Percentiles rank a stretch among this genome's conserved stretches.
Conservation (phyloP, 78 protist genomes). For the Andalucia godoyi region DNA sequence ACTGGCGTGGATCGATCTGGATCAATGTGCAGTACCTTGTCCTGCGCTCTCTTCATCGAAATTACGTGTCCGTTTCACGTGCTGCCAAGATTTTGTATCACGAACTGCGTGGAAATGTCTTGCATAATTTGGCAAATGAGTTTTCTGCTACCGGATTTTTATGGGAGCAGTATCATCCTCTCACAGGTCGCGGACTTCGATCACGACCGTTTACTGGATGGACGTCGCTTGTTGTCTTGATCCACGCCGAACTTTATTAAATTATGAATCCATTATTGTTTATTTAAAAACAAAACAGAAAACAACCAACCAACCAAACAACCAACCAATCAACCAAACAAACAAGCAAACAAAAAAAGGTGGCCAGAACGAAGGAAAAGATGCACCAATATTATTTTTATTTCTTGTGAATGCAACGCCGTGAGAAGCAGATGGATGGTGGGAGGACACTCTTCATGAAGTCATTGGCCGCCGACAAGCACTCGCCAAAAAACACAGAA, state of each 20-base stretch:
- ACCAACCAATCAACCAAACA: no score
- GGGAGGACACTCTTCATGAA: no score
- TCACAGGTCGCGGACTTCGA: constrained; percentile 61
- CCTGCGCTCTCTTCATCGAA: not conserved
- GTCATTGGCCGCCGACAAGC: no score
- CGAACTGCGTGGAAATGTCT: constrained; percentile 29
- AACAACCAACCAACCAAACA: no score
- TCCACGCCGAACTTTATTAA: not conserved
- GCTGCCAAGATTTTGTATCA: not conserved
- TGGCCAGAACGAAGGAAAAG: no score
- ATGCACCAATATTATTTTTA: no score
- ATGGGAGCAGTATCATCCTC: constrained; percentile 75
- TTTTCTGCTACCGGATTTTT: constrained; percentile 58
- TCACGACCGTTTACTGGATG: constrained; percentile 86
- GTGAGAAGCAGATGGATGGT: no score
- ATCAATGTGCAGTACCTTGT: constrained; percentile 80
- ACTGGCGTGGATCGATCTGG: constrained; percentile 94
- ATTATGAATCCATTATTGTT: no score
- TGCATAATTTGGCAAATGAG: constrained; percentile 15
- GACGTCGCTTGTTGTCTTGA: constrained; percentile 64
- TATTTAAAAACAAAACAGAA: no score
- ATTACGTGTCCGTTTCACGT: not conserved
- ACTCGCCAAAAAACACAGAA: no score
- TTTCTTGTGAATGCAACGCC: no score
- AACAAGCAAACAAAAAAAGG: no score